Conservation (phyloP, 306 rosid species). For the Rubus parviflorus region DNA sequence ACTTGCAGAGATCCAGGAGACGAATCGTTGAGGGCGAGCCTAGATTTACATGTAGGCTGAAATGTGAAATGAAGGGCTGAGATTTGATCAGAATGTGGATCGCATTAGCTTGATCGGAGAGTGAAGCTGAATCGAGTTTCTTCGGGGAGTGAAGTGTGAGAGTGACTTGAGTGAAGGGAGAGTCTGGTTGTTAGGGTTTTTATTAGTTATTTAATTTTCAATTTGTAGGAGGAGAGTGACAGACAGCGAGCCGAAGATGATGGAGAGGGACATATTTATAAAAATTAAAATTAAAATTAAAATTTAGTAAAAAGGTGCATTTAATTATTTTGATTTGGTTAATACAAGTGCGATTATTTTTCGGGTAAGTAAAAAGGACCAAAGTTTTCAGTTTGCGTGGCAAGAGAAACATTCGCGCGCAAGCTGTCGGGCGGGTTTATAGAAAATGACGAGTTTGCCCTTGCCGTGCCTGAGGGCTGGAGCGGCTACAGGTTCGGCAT, state of each 20-base stretch:
- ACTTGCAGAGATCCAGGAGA: slow-evolving; percentile 5
- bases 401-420: slow-evolving; percentile 67
- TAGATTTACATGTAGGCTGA: slow-evolving; percentile 32
- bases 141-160: slow-evolving; percentile 21
- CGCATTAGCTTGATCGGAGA: slow-evolving; percentile 34
- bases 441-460: slow-evolving; percentile 37
- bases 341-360: no score
- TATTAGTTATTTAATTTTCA: neutral
- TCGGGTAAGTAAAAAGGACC: neutral
- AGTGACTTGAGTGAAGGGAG: slow-evolving; percentile 18
- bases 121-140: neutral
- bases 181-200: slow-evolving; percentile 46
- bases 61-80: neutral
- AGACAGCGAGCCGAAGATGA: slow-evolving; percentile 48
- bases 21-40: slow-evolving; percentile 21
- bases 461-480: neutral
- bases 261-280: slow-evolving; percentile 34
- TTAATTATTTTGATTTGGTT: no score
- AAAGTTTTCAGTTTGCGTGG: slow-evolving; percentile 14
- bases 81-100: slow-evolving; percentile 21
- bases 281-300: neutral
- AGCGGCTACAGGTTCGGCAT: neutral
- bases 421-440: slow-evolving; percentile 50
- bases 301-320: no score
- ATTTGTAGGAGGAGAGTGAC: slow-evolving; percentile 12